These are phyloP conservation scores for Ambrosia artemisiifolia DNA, from an alignment of 129 eudicot species.

Conservation along the genomic window DNA sequence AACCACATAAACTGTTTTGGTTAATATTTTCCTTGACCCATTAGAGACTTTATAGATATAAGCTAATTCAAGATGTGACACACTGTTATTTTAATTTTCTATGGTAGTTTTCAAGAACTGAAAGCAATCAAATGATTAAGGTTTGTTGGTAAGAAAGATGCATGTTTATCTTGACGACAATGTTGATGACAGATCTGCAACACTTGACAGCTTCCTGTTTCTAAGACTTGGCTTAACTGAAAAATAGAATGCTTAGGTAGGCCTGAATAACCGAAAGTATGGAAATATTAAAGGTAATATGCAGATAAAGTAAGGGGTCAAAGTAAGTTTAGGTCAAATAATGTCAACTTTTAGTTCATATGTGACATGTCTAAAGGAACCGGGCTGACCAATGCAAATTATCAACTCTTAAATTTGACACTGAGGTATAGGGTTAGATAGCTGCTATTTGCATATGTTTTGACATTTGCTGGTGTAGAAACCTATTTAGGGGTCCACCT, in stretches of 20 bases:
- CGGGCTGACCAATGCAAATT: neutral
- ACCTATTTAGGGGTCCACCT: too few relatives aligned
- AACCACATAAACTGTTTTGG: too few relatives aligned
- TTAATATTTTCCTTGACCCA: too few relatives aligned
- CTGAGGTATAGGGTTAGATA: too few relatives aligned
- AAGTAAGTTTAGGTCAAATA: neutral
- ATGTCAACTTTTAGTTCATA: too few relatives aligned
- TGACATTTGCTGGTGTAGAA: too few relatives aligned
- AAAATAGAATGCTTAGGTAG: constrained; percentile 67
- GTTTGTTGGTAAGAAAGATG: constrained; percentile 33
- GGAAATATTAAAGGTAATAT: constrained; percentile 39
- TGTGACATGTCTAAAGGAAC: neutral
- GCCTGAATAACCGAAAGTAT: constrained; percentile 70
- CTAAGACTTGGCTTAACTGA: constrained; percentile 30
- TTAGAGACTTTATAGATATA: too few relatives aligned
- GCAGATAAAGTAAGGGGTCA: neutral
- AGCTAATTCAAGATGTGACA: too few relatives aligned
- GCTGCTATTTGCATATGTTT: too few relatives aligned
- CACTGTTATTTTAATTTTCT: too few relatives aligned
- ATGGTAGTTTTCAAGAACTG: neutral
- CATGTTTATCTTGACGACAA: constrained; percentile 28
- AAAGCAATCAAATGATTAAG: neutral
- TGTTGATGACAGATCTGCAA: constrained; percentile 30
- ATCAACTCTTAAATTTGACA: neutral
- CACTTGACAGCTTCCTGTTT: constrained; percentile 40